Conservation (phyloP, 108 stramenopile genomes). For the Bacterosira constricta region DNA sequence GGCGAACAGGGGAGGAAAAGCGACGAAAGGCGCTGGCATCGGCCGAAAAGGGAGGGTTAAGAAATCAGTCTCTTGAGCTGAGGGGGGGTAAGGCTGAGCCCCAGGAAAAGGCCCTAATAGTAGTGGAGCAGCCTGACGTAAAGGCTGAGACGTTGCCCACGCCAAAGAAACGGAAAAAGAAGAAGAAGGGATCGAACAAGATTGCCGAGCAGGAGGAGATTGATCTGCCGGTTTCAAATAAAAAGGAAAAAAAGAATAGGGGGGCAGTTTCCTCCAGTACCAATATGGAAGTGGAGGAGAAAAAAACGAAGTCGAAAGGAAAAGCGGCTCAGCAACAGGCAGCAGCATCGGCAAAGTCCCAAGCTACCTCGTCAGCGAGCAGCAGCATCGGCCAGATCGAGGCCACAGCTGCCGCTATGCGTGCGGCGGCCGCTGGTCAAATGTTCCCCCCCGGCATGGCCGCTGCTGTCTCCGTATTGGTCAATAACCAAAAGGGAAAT, state of each 20-base stretch:
- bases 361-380: constrained; percentile 7
- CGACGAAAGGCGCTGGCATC: constrained; percentile 17
- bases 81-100: constrained; percentile 11
- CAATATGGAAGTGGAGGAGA: no score
- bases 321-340: constrained; percentile 3
- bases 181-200: constrained; percentile 7
- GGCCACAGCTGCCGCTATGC: not conserved
- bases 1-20: constrained; percentile 7
- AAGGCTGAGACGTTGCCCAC: not conserved
- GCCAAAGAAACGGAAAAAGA: constrained; percentile 3
- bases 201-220: not conserved
- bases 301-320: constrained; percentile 21
- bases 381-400: not conserved
- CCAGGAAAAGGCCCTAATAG: not conserved
- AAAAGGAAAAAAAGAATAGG: no score
- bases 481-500: not conserved
- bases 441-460: constrained; percentile 7
- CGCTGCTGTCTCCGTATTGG: not conserved
- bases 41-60: constrained; percentile 8
- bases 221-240: not conserved
- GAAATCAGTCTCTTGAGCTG: constrained; percentile 26
- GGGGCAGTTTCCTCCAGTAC: no score
- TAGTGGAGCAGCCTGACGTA: not conserved
- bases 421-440: not conserved
- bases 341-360: constrained; percentile 7